Evolutionary conservation across 2,329 filamentous ascomycete species (phyloP), one percentile per base, ranked within the genome.

Genomic region (Talaromyces funiculosus): DNA sequence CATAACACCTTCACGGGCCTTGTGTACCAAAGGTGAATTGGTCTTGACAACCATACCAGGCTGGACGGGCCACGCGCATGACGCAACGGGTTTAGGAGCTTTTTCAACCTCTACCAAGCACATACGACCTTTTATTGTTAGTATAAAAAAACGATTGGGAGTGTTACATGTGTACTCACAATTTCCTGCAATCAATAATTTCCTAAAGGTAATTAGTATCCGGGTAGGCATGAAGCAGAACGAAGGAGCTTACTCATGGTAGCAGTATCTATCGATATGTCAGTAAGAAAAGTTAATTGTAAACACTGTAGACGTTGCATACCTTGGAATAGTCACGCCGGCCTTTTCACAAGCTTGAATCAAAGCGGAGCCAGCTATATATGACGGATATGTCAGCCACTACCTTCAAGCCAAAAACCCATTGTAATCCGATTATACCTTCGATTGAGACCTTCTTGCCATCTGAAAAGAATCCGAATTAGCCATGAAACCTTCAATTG

Each of bases 271-370:
- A 67, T 60, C 67, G 29, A 37, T 24, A 42, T 38, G 57, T 62
- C 26, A 62, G 57, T 37, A 54, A 26, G 22, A n/a, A 22, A 4
- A 38, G n/a, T 47, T 47, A 54, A 60, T 45, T 38, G 29, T 16
- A 22, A 20, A 2, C 12, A 31, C 14, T 18, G n/a, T 24, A 16
- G 5, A 42, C n/a, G 31, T 53, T 24, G 8, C 82, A 70, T 79
- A 90, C 89, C 89, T 92, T 69, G 93, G 93, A 72, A 97, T 84
- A 64, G 89, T 94, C 67, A 83, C 85, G 73, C 94, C 94, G 66
- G 93, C 94, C 82, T 99, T 97, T 81, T 99, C 94, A 82, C 94
- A 99, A 74, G 94, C 94, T 82, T 99, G 94, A 76, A 99, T 99
- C 71, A 99, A 85, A 73, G 94, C 93, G 70, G 94, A 94, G 67